A percentile compares a stretch with the other conserved stretches of the same genome.
Evolutionary conservation across 2,329 filamentous ascomycete genomes (phyloP).

Genomic region (Ceratocystis destructans): DNA sequence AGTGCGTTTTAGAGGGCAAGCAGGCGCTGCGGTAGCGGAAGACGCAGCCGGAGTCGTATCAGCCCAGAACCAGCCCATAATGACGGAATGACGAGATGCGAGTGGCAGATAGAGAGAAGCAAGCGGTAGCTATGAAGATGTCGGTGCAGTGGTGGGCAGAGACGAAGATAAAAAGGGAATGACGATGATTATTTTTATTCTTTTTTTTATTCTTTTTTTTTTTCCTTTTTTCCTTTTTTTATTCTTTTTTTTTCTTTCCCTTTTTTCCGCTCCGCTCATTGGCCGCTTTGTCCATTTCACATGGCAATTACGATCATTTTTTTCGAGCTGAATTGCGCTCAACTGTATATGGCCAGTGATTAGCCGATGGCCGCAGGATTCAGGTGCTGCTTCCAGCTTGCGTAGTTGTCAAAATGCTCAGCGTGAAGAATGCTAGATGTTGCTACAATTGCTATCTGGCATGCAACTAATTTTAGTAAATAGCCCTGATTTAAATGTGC

Average conservation of each 20-base stretch:
- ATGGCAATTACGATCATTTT: not conserved
- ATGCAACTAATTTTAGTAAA: not conserved
- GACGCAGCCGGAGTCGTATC: slow-evolving; percentile 31
- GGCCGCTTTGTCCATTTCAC: not conserved
- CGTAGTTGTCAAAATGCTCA: too few species aligned
- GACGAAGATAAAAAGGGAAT: not conserved
- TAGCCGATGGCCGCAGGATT: not conserved
- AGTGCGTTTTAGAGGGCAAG: slow-evolving; percentile 14
- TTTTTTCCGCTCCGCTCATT: slow-evolving; percentile 16
- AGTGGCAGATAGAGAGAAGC: slow-evolving; percentile 12
- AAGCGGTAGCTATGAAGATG: slow-evolving; percentile 1
- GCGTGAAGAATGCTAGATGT: not conserved
- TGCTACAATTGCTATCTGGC: not conserved
- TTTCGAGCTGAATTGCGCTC: not conserved
- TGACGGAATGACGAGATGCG: slow-evolving; percentile 18
- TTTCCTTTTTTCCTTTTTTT: not conserved
- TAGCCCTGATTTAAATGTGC: not conserved
- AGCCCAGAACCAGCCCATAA: slow-evolving; percentile 53
- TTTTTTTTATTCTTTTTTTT: not conserved
- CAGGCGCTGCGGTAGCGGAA: slow-evolving; percentile 8
- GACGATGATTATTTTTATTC: slow-evolving; percentile 11
- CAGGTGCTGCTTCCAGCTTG: too few species aligned
- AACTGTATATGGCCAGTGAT: not conserved
- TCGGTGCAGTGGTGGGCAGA: not conserved
- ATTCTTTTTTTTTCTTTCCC: not conserved